Conservation (phyloP, 345 rosid species). For the Pistacia integerrima region DNA sequence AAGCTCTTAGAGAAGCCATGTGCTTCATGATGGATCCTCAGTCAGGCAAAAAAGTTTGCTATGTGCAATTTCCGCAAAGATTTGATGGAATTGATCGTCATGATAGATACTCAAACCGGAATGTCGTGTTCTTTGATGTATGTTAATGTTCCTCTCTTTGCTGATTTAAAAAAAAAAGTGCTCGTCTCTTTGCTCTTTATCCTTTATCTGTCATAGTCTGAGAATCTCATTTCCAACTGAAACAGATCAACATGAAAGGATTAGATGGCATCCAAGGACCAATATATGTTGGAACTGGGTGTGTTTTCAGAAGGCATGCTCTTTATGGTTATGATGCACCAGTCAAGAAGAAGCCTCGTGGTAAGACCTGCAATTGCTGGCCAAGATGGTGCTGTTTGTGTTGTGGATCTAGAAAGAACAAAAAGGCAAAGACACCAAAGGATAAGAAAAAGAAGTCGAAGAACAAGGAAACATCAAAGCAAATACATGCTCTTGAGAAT, state of each 20-base stretch:
- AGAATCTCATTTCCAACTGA: conserved; percentile 16
- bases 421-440: conserved; percentile 59
- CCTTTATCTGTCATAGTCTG: not conserved
- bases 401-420: conserved; percentile 76
- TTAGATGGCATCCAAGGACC: conserved; percentile 99
- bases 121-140: conserved; percentile 96
- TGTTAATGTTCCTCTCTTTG: conserved; percentile 26
- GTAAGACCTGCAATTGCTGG: conserved; percentile 95
- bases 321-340: conserved; percentile 95
- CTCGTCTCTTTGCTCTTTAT: not conserved
- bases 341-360: conserved; percentile 78
- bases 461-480: conserved; percentile 77
- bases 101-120: conserved; percentile 92
- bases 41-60: conserved; percentile 89
- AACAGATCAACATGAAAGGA: conserved; percentile 98
- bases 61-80: conserved; percentile 99
- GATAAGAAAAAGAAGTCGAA: conserved; percentile 66
- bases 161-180: too few relatives aligned
- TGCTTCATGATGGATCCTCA: conserved; percentile 99
- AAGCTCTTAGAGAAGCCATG: conserved; percentile 97
- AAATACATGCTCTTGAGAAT: conserved; percentile 89
- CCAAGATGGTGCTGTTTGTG: conserved; percentile 88
- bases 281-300: conserved; percentile 94
- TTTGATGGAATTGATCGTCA: conserved; percentile 98
- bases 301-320: conserved; percentile 94